A percentile compares a stretch with the other conserved stretches of the same genome.
These are phyloP conservation scores for Amylocystis lapponica DNA, from an alignment of 768 basidiomycete species.

Conservation along the genomic window DNA sequence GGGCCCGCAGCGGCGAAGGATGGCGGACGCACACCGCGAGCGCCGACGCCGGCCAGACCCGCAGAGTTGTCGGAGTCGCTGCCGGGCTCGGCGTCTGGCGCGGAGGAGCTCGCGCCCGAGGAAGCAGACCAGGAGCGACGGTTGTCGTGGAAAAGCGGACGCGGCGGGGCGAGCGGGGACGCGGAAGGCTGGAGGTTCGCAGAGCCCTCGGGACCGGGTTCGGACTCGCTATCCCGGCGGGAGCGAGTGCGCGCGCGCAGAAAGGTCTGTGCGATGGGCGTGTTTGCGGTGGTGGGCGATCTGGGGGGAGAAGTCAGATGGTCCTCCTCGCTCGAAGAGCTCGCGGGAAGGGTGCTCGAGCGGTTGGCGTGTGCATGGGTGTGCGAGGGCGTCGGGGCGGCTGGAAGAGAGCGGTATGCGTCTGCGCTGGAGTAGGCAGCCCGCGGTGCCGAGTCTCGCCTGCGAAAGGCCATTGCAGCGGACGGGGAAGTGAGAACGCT, in stretches of 20 bases:
- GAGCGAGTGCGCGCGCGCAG: constrained; percentile 6
- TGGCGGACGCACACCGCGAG: constrained; percentile 2
- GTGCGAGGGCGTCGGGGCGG: constrained; percentile 12
- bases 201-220: neutral
- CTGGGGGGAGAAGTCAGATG: constrained; percentile 12
- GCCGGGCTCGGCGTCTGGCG: constrained; percentile 12
- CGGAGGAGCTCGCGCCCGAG: constrained; percentile 11
- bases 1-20: neutral
- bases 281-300: constrained; percentile 3
- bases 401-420: constrained; percentile 20
- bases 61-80: constrained; percentile 20
- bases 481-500: too few species aligned
- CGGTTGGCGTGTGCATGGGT: constrained; percentile 14
- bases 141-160: constrained; percentile 34
- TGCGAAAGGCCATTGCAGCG: constrained; percentile 14
- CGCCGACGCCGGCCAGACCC: constrained; percentile 6
- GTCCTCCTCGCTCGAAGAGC: constrained; percentile 18
- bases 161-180: constrained; percentile 32
- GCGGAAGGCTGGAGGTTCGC: constrained; percentile 23
- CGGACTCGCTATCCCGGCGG: neutral
- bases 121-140: constrained; percentile 13
- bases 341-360: constrained; percentile 3
- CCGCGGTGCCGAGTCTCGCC: constrained; percentile 11
- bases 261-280: constrained; percentile 12
- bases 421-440: constrained; percentile 20